phyloP scores from a whole-genome alignment of 371 early-diverging fungal genomes.

The Mycotypha africana region DNA sequence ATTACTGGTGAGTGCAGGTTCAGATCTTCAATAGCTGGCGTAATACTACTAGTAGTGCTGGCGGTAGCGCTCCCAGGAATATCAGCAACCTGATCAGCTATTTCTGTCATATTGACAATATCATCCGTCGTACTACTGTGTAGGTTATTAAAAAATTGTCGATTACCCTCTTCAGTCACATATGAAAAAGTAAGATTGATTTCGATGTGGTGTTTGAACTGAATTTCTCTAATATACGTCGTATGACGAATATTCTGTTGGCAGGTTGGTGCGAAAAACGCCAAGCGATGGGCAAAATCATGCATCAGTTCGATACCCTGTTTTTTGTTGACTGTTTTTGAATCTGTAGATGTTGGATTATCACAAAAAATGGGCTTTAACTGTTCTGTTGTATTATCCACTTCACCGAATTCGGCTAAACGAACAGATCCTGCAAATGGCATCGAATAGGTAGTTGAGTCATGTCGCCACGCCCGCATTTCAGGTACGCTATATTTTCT shows the following conservation, averaged over 20 bases:
- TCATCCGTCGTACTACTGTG: conserved; percentile 1
- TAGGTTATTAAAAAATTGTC: conserved; percentile 2
- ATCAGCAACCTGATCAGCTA: too few species aligned
- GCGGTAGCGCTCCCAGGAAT: too few species aligned
- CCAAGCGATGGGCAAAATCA: conserved; percentile 33
- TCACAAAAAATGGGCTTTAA: conserved; percentile 23
- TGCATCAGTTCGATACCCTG: conserved; percentile 21
- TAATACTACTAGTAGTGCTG: not conserved
- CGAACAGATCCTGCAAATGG: conserved; percentile 26
- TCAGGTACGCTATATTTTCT: conserved; percentile 27
- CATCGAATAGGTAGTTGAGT: conserved; percentile 15
- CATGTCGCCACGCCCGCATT: conserved; percentile 28
- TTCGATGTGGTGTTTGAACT: conserved; percentile 25
- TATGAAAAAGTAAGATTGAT: conserved; percentile 28
- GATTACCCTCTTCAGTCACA: conserved; percentile 16
- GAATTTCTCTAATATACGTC: conserved; percentile 30
- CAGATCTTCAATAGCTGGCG: too few species aligned
- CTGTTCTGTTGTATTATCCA: conserved; percentile 14
- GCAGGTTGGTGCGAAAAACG: conserved; percentile 35
- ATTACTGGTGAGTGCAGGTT: too few species aligned
- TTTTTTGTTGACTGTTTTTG: too few species aligned
- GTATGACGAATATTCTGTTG: conserved; percentile 31
- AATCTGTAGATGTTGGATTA: too few species aligned
- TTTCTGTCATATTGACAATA: too few species aligned
- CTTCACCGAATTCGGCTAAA: conserved; percentile 19